Percentiles rank a stretch among this genome's conserved stretches.
phyloP scores from a whole-genome alignment of 2,329 filamentous ascomycete species.

The Neurospora sp. region DNA sequence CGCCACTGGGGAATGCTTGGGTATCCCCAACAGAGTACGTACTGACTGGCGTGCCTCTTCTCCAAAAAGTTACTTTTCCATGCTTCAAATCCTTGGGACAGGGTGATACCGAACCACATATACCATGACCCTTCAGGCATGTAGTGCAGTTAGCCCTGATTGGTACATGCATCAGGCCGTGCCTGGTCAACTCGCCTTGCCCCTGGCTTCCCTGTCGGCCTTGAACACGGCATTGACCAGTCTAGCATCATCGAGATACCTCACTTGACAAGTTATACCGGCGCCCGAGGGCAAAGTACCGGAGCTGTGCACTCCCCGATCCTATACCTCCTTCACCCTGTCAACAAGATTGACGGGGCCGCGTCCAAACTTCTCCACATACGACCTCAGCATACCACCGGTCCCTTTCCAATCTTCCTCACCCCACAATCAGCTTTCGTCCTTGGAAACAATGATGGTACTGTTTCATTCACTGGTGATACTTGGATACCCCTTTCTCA shows the following conservation, averaged over 20 bases:
- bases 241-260: constrained; percentile 9
- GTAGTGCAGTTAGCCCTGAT: not conserved
- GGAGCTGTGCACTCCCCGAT: constrained; percentile 9
- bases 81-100: too few relatives aligned
- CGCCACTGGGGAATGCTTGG: constrained; percentile 8
- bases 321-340: constrained; percentile 9
- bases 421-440: constrained; percentile 22
- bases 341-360: constrained; percentile 10
- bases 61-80: too few relatives aligned
- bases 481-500: not conserved
- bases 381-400: constrained; percentile 14
- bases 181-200: constrained; percentile 16
- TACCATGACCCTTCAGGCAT: too few relatives aligned
- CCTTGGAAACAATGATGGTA: not conserved
- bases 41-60: not conserved
- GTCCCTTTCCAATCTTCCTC: constrained; percentile 18
- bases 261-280: constrained; percentile 16
- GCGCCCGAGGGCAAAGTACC: constrained; percentile 8
- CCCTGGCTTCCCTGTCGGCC: constrained; percentile 9
- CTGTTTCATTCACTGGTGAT: not conserved
- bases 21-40: not conserved
- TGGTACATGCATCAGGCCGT: constrained; percentile 12
- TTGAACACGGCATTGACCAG: constrained; percentile 20
- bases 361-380: constrained; percentile 18
- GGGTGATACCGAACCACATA: too few relatives aligned